Base-by-base conservation (phyloP, 2,329 filamentous ascomycete species). In the Parafenestella ontariensis region DNA sequence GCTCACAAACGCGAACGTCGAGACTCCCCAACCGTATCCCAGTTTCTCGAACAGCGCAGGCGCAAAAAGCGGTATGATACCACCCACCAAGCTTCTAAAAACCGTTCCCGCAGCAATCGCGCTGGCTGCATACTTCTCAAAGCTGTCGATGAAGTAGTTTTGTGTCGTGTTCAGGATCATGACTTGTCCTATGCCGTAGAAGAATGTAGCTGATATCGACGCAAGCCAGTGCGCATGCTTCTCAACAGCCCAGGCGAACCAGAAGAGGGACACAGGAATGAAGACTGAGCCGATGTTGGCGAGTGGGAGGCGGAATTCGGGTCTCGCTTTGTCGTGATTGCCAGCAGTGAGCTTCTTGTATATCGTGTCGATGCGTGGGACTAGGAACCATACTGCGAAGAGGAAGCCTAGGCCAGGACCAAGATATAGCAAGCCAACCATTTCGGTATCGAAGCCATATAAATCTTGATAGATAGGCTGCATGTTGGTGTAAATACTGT, bases 101-200 rank as follows among this genome's bases (percentile, higher is more conserved):
- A 82, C 75, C 1, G 80, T 76, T 0, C 79, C 80, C 3, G 80
- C 81, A 5, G 81, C 81, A 46, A 83, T 82, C 0, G 80, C 81
- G 31, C 74, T 77, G 6, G 81, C 81, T 5, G 81, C 81, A 55
- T 81, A 82, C 63, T 76, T 76, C 53, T 82, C 80, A 51, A 82
- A 83, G 20, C 76, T 75, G 61, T 83, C 81, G 42, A 83, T 83
- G 62, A 82, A 83, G 65, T 83, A 83, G 47, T 84, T 85, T 48
- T 84, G 82, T 15, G 81, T 81, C 11, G 75, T 76, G 50, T 83
- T 84, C 49, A 84, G 69, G 26, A 83, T 82, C 59, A 81, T 78
- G 10, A 85, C 80, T 50, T 83, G 81, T 2, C 82, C 81, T 17
- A 83, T 74, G 11, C 81, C 82, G 58, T 82, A 83, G 65, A 79